Conservation (phyloP, 1,284 basidiomycete species). For the Apiotrichum montevideense region DNA sequence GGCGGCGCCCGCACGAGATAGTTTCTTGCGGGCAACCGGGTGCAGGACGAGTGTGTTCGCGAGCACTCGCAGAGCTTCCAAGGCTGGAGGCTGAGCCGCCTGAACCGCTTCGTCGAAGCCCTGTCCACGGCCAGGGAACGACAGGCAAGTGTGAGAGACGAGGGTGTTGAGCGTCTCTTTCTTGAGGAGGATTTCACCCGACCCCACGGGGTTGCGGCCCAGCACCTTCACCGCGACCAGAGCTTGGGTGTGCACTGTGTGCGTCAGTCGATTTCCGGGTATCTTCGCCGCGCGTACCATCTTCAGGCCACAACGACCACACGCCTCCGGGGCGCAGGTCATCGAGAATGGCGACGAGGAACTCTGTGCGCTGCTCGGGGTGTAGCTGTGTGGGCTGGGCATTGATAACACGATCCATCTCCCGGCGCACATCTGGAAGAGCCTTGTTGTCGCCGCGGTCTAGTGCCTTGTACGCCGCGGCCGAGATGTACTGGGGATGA, state of each 20-base stretch:
- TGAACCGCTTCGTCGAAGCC: background rate
- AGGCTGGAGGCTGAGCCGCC: conserved; percentile 1
- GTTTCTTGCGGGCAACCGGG: conserved; percentile 19
- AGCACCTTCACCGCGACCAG: conserved; percentile 68
- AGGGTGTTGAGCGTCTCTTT: conserved; percentile 22
- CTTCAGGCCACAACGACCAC: conserved; percentile 26
- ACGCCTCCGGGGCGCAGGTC: conserved; percentile 56
- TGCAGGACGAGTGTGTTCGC: conserved; percentile 38
- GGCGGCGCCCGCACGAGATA: conserved; percentile 22
- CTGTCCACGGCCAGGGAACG: conserved; percentile 9
- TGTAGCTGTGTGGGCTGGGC: conserved; percentile 48
- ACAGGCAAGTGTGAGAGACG: conserved; percentile 31
- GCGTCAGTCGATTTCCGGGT: conserved; percentile 1
- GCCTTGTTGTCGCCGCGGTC: background rate
- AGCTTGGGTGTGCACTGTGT: conserved; percentile 45
- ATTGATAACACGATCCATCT: conserved; percentile 14
- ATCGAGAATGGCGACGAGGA: conserved; percentile 56
- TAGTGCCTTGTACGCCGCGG: background rate
- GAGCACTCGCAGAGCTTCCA: conserved; percentile 32
- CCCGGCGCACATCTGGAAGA: background rate
- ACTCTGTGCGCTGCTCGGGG: conserved; percentile 41
- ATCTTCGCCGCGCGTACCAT: conserved; percentile 14
- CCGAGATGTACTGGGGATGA: background rate
- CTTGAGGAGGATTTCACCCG: conserved; percentile 55
- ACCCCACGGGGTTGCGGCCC: conserved; percentile 64